Conservation (phyloP, 2,329 filamentous ascomycete genomes). For the Clarireedia paspali region DNA sequence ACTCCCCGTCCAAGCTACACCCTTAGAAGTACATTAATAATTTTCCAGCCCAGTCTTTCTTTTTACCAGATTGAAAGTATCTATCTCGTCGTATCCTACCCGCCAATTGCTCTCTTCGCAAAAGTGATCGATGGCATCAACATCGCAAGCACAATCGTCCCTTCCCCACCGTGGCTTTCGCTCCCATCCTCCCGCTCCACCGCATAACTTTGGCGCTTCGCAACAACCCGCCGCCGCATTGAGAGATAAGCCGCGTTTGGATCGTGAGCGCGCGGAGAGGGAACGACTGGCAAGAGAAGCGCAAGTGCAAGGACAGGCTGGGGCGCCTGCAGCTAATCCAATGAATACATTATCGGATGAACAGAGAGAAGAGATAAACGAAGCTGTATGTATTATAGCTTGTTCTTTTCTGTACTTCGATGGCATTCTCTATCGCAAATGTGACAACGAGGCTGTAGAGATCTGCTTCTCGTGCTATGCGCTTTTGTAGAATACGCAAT, state of each 20-base stretch:
- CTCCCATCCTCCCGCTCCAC: conserved; percentile 29
- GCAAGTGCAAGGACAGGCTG: conserved; percentile 8
- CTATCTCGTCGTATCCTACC: background rate
- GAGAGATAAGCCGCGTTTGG: conserved; percentile 34
- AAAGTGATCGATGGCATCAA: conserved; percentile 33
- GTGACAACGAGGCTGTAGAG: no score
- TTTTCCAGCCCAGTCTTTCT: background rate
- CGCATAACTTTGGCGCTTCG: conserved; percentile 29
- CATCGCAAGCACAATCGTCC: conserved; percentile 39
- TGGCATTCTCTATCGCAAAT: no score
- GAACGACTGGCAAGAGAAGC: conserved; percentile 21
- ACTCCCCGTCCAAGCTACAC: background rate
- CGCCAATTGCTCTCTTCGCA: background rate
- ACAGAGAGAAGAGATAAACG: conserved; percentile 86
- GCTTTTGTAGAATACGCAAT: no score
- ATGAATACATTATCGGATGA: conserved; percentile 63
- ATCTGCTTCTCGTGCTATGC: no score
- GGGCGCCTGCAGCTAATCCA: conserved; percentile 14
- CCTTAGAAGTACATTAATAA: background rate
- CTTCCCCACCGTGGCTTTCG: conserved; percentile 35
- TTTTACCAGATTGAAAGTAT: background rate
- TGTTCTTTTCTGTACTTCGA: no score
- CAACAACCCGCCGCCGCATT: conserved; percentile 20
- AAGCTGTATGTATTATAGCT: conserved; percentile 61
- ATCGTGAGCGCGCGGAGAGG: conserved; percentile 31